Evolutionary conservation across 768 basidiomycete species (phyloP).

Genomic region (Suillus sp.): DNA sequence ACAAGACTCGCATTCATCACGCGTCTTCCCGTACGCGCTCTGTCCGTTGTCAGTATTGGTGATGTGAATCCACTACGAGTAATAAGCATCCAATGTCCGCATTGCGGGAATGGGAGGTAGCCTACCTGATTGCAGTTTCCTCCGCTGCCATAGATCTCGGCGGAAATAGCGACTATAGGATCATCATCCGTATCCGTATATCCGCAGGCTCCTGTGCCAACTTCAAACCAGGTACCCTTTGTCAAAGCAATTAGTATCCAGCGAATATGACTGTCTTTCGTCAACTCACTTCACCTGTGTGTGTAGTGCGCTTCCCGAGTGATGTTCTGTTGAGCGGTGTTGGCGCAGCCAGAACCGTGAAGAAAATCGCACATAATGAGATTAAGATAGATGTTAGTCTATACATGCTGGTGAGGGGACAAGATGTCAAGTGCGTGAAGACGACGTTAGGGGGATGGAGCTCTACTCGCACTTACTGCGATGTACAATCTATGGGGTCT

Average conservation of each 20-base stretch:
- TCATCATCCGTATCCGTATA: slow-evolving; percentile 47
- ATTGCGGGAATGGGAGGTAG: not conserved
- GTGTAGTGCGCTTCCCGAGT: slow-evolving; percentile 55
- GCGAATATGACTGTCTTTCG: not conserved
- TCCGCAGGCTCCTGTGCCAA: slow-evolving; percentile 67
- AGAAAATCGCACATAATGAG: slow-evolving; percentile 45
- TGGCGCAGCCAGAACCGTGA: slow-evolving; percentile 44
- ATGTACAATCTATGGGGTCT: slow-evolving; percentile 15
- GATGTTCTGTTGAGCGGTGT: slow-evolving; percentile 30
- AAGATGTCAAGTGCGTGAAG: slow-evolving; percentile 2
- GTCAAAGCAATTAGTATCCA: not conserved
- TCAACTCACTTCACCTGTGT: slow-evolving; percentile 55
- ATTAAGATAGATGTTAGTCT: slow-evolving; percentile 30
- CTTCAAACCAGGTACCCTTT: slow-evolving; percentile 71
- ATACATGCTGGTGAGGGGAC: slow-evolving; percentile 21
- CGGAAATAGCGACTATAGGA: slow-evolving; percentile 63
- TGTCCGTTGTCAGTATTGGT: slow-evolving; percentile 58
- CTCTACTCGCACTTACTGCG: not conserved
- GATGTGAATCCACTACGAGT: slow-evolving; percentile 56
- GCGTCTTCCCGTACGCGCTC: slow-evolving; percentile 48
- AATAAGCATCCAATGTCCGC: slow-evolving; percentile 5
- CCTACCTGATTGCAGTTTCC: slow-evolving; percentile 63
- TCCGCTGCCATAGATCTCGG: slow-evolving; percentile 53
- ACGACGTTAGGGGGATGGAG: slow-evolving; percentile 5
- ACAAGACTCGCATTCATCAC: slow-evolving; percentile 65